Conservation (phyloP, 2,329 filamentous ascomycete genomes). For the Venturia asperata region DNA sequence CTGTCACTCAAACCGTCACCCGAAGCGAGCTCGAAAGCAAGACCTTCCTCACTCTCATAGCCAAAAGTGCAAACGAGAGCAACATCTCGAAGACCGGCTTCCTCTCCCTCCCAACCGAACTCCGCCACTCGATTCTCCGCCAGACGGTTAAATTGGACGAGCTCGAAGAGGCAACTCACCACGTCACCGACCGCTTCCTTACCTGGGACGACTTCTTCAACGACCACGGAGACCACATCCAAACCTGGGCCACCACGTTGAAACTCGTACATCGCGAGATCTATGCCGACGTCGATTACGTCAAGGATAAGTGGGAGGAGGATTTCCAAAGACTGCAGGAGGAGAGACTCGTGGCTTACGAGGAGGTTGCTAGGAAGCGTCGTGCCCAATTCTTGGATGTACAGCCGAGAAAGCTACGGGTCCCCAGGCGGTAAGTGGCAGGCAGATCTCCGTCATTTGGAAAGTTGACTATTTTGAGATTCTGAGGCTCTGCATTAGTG, state of each 20-base stretch:
- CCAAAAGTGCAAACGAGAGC: not conserved
- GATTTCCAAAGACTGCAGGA: not conserved
- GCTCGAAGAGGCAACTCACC: not conserved
- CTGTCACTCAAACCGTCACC: not conserved
- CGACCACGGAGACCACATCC: not conserved
- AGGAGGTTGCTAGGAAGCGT: not conserved
- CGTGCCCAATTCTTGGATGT: not conserved
- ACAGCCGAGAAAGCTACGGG: not conserved
- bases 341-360: not conserved
- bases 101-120: not conserved
- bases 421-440: too few species aligned
- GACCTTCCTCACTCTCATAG: not conserved
- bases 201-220: conserved; percentile 5
- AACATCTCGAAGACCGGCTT: not conserved
- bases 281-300: not conserved
- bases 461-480: too few species aligned
- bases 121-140: not conserved
- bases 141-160: not conserved
- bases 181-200: not conserved
- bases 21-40: not conserved
- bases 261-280: not conserved
- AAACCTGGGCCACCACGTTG: not conserved
- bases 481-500: too few species aligned
- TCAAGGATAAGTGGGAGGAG: not conserved
- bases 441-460: too few species aligned